Base-by-base conservation (phyloP, 805 yeast species). In the Nakazawaea sp. region DNA sequence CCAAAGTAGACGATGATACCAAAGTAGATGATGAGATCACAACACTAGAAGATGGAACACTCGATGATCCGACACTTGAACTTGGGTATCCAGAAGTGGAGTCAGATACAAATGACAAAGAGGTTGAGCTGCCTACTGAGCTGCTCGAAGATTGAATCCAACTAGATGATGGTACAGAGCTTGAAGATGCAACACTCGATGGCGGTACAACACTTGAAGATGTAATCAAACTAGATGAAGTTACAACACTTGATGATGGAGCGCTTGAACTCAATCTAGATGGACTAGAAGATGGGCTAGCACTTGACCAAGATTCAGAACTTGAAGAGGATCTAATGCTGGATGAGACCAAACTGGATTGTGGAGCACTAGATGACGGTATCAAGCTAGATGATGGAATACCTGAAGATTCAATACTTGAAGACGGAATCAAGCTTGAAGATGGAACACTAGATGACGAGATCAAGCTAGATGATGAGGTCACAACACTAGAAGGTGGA, bases 351-450 rank as follows among this genome's bases (percentile, higher is more conserved):
- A 10, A 21, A 21, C 24, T 21, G 19, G 35, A 33, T 6, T 27
- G 18, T 26, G 28, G 8, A 6, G 19, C 30, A 13, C 18, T 24
- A n/a, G 37, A 13, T 4, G 18, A 15, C 4, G 37, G 16, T 19
- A 19, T 4, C 5, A 27, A 32, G 28, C 27, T 32, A 24, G 28
- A 18, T 5, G 6, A 13, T 21, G 13, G 15, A 17, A 12, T 16
- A 13, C 41, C 26, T 6, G 43, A 45, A 18, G 20, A 38, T n/a
- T 38, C 35, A 28, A 21, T 30, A 23, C 24, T 21, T 18, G 21
- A 33, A 23, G 18, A 17, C 11, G 28, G 4, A 21, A 12, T 16
- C 3, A 20, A 18, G 15, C 32, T 27, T 11, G 43, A 33, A 23
- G 27, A 32, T 23, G 27, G 28, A 32, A 10, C 16, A 26, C 11